Evolutionary conservation across 805 yeast species (phyloP), one percentile per base, ranked within the genome.

Genomic region (Kodamaea fukazawae): DNA sequence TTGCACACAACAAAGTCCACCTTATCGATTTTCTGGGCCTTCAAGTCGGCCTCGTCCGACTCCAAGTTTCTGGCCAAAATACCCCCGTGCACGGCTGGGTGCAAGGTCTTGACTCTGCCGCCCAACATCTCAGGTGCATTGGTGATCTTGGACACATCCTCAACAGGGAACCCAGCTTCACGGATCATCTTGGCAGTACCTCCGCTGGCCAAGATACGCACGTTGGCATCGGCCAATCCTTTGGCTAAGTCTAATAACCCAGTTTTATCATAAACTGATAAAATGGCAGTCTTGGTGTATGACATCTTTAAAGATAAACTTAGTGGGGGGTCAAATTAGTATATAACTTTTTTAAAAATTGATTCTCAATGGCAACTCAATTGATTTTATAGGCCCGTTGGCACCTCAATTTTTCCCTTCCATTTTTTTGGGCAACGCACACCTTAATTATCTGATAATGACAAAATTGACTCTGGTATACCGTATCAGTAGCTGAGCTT

Each of bases 41-140:
- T 75, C 60, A 93, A 79, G 63, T 93, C 99, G 54, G 79, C 70
- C 67, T 89, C 95, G 67, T 93, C 99, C 48, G 85, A 73, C 54
- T 86, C 95, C 63, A 88, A 76, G 70, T 93, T 79, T 72, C 98
- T 81, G 38, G 99, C 98, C 53, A 93, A 77, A 57, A 93, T 93
- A 65, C 95, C 96, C 55, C 96, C 99, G 65, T 93, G 99, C 46
- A 93, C 96, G 22, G 98, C 99, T 29, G 99, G 99, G 64, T 93
- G 99, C 55, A 93, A 75, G 44, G 99, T 93, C 74, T 93, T 93
- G 54, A 93, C 99, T 70, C 99, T 80, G 49, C 99, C 99, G 48
- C 97, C 96, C 53, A 93, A 76, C 96, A 93, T 93, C 69, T 93
- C 99, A 38, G 99, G 99, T 29, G 98, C 98, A 60, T 93, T 96